phyloP scores from a whole-genome alignment of 2,329 filamentous ascomycete species.

The Exserohilum turcica region DNA sequence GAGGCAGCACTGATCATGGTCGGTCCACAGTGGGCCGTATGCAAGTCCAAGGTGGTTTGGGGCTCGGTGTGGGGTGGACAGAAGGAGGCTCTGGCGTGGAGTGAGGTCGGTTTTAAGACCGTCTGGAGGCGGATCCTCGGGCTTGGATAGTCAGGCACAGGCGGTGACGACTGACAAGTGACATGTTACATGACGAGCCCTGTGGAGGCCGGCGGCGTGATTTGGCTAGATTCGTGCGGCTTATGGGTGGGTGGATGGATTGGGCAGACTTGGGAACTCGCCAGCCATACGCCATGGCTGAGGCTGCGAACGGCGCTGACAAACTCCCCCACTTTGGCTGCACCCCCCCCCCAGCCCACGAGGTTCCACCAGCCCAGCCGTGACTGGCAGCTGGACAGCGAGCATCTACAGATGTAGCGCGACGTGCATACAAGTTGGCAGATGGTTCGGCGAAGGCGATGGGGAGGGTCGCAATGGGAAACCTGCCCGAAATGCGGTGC shows the following conservation, averaged over 20 bases:
- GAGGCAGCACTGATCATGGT: constrained; percentile 35
- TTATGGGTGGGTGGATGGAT: constrained; percentile 38
- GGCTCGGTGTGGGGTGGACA: constrained; percentile 13
- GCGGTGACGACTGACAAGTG: constrained; percentile 46
- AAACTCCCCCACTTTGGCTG: constrained; percentile 23
- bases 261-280: constrained; percentile 35
- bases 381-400: constrained; percentile 9
- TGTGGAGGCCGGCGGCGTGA: constrained; percentile 27
- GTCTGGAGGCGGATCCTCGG: constrained; percentile 25
- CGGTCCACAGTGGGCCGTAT: constrained; percentile 20
- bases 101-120: constrained; percentile 27
- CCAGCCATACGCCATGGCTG: too few species aligned
- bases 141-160: constrained; percentile 34
- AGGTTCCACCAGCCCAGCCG: constrained; percentile 7
- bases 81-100: constrained; percentile 16
- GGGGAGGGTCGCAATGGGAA: constrained; percentile 8
- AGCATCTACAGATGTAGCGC: too few species aligned
- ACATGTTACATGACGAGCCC: constrained; percentile 47
- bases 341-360: background rate
- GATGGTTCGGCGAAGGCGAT: background rate
- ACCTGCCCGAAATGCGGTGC: constrained; percentile 2
- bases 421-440: constrained; percentile 15
- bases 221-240: constrained; percentile 43
- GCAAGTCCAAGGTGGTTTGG: constrained; percentile 11
- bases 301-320: constrained; percentile 25